Conservation (phyloP, 805 yeast species). For the baker's yeast (Saccharomyces cerevisiae) region DNA sequence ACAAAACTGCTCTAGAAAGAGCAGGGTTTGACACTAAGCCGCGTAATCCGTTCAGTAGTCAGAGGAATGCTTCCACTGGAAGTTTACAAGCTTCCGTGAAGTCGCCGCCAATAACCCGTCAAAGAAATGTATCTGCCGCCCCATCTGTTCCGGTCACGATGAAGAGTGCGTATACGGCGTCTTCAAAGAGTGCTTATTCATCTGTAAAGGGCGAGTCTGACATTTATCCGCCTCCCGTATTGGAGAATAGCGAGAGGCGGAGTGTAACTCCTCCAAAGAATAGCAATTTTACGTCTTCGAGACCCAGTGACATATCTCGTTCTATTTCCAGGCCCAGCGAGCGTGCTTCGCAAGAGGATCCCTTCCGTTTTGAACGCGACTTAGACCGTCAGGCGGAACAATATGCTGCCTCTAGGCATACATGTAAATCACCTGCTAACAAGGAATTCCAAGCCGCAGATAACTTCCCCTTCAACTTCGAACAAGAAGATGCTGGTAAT, state of each 20-base stretch:
- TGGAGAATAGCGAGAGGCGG: neutral
- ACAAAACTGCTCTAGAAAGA: slow-evolving; percentile 66
- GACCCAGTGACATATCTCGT: neutral
- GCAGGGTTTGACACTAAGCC: slow-evolving; percentile 61
- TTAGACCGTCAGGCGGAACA: neutral
- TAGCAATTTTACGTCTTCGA: neutral
- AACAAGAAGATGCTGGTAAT: neutral
- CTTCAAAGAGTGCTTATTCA: neutral
- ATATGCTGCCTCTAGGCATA: neutral
- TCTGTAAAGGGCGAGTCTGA: neutral
- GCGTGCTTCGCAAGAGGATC: neutral
- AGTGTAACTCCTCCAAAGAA: neutral
- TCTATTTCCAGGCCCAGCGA: neutral
- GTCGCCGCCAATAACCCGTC: neutral
- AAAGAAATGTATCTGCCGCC: neutral
- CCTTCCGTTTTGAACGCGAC: neutral
- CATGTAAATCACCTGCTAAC: neutral
- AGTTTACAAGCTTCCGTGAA: slow-evolving; percentile 3
- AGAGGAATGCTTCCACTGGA: slow-evolving; percentile 9
- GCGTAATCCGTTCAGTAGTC: slow-evolving; percentile 19
- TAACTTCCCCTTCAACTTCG: neutral
- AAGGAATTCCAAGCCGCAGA: neutral
- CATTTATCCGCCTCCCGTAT: neutral
- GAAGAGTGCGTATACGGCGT: neutral
- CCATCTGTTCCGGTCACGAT: neutral